Base-by-base conservation (phyloP, 148 eudicot genomes). In the Amaranthus cruentus region DNA sequence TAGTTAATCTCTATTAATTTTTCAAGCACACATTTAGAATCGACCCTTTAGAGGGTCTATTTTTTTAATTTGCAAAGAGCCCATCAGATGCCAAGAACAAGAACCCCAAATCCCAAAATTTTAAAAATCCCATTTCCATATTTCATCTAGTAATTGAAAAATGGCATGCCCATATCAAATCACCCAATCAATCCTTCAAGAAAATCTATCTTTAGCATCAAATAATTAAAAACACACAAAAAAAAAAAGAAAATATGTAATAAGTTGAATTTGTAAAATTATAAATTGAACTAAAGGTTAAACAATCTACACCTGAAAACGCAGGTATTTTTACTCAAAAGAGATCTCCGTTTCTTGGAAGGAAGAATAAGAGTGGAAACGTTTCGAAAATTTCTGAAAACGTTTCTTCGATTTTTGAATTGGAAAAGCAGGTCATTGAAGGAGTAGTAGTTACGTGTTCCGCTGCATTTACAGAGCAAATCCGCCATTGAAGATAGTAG, bases 401-500 rank as follows among this genome's bases (percentile, higher is more conserved):
- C 68, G 68, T 68, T 76, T 73, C 82, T 74, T 46, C 7, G 15
- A 47, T 66, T 82, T 57, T 78, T 57, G 71, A 60, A 46, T 43
- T 75, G 82, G 51, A 66, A 81, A 12, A 69, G 62, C 38, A 79
- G 50, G n/a, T 76, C 75, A 13, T 68, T 59, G 76, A 79, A 69
- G 48, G 63, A 74, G 49, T 51, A 71, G 43, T 5, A 47, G 68
- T 15, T 73, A 43, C 79, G 64, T 15, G 73, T 65, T 9, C 48
- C 80, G 46, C 71, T 66, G 66, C 83, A 85, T 83, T 82, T 75
- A 73, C 85, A 83, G 65, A 69, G 65, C 60, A 83, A 65, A 15
- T 47, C 81, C 0, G 83, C 86, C 88, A 85, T 81, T 46, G 73
- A 56, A 12, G 68, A 28, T 42, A 18, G 3, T 9, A 43, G 13